Conservation (phyloP, 2,329 filamentous ascomycete genomes). For the Fusarium sublunatum region DNA sequence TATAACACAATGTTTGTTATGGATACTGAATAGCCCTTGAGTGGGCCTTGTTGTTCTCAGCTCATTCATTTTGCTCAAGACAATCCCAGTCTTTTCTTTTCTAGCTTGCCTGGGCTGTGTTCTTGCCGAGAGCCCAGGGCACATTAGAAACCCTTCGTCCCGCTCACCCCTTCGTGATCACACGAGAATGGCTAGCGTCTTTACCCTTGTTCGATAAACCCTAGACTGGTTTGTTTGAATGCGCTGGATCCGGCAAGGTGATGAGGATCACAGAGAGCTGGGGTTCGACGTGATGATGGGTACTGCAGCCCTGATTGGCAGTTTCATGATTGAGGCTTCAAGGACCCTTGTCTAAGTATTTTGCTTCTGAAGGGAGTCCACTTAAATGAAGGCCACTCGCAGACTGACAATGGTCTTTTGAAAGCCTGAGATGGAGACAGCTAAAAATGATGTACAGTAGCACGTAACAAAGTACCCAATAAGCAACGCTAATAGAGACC, state of each 20-base stretch:
- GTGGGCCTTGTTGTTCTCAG: conserved; percentile 21
- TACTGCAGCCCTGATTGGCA: conserved; percentile 38
- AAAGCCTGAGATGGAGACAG: background rate
- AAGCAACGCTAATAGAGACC: conserved; percentile 26
- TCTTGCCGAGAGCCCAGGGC: conserved; percentile 20
- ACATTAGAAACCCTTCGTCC: conserved; percentile 31
- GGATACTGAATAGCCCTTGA: background rate
- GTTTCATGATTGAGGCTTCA: conserved; percentile 18
- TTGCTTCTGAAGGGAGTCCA: conserved; percentile 21
- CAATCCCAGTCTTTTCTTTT: conserved; percentile 22
- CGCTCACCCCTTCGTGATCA: conserved; percentile 18
- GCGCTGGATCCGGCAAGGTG: conserved; percentile 36
- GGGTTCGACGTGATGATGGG: conserved; percentile 18
- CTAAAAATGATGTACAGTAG: conserved; percentile 9
- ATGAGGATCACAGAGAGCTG: conserved; percentile 28
- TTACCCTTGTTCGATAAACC: conserved; percentile 14
- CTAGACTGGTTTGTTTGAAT: conserved; percentile 31
- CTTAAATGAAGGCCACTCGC: conserved; percentile 35
- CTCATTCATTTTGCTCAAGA: conserved; percentile 21
- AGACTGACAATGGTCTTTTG: conserved; percentile 19
- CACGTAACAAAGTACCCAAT: background rate
- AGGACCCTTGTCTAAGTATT: conserved; percentile 29
- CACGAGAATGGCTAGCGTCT: conserved; percentile 22
- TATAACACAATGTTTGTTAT: background rate
- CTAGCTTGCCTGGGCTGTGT: conserved; percentile 7